Percentiles rank a stretch among this genome's conserved stretches.
Conservation (phyloP, 495 filamentous ascomycete species). For the Clavariopsis aquatica region DNA sequence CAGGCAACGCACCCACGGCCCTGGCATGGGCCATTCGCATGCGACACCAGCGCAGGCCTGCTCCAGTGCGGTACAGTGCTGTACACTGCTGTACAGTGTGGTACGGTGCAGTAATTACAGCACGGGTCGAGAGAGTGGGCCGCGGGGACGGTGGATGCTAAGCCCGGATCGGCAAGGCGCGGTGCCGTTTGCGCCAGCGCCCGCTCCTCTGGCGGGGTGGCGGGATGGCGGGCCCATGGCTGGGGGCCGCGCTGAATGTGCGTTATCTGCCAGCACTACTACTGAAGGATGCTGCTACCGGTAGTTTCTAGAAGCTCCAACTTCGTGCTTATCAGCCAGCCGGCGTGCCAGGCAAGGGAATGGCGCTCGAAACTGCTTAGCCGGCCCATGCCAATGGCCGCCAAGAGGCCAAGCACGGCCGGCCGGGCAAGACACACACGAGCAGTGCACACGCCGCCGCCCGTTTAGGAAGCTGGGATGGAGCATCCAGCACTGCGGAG, state of each 20-base stretch:
- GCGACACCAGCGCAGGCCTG: no score
- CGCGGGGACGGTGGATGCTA: neutral
- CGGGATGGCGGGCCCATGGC: no score
- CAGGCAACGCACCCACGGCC: no score
- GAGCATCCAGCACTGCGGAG: slow-evolving; percentile 6
- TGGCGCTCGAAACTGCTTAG: slow-evolving; percentile 15
- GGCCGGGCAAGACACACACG: neutral
- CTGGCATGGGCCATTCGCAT: no score
- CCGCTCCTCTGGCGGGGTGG: no score
- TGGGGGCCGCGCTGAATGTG: neutral
- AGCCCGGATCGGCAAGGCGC: neutral
- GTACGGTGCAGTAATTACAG: no score
- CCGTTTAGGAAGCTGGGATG: slow-evolving; percentile 29
- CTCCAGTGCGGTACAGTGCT: no score
- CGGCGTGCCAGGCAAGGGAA: neutral
- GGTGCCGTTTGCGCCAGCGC: neutral
- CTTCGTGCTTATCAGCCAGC: slow-evolving; percentile 6
- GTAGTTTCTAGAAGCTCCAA: neutral
- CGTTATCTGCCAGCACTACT: neutral
- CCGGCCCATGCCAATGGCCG: slow-evolving; percentile 9
- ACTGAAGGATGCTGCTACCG: no score
- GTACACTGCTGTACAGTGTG: no score
- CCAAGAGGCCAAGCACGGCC: slow-evolving; percentile 1
- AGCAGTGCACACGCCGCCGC: neutral
- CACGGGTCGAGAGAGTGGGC: no score